Percentiles rank a stretch among this genome's conserved stretches.
phyloP scores from a whole-genome alignment of 192 early-diverging fungal genomes.

The Anaeromyces robustus region DNA sequence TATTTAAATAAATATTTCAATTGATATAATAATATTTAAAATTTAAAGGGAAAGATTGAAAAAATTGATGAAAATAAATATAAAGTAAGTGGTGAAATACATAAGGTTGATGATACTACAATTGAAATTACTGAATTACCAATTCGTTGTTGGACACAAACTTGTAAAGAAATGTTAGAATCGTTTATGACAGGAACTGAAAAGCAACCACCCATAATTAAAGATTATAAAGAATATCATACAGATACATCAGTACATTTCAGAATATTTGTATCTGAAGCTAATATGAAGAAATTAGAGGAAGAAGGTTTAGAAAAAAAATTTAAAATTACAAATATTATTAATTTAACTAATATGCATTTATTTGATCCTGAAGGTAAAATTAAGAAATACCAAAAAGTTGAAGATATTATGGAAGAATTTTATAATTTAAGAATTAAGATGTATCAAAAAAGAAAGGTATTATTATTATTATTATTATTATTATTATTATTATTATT shows the following conservation, averaged over 20 bases:
- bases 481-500: background rate
- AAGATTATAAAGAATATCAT: conserved; percentile 57
- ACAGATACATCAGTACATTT: conserved; percentile 52
- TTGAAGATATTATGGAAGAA: conserved; percentile 69
- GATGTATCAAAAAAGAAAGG: conserved; percentile 84
- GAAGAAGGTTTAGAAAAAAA: conserved; percentile 63
- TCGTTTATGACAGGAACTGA: conserved; percentile 52
- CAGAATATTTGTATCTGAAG: conserved; percentile 38
- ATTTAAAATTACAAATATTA: conserved; percentile 56
- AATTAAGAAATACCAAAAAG: conserved; percentile 57
- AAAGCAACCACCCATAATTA: conserved; percentile 49
- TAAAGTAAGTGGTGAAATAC: conserved; percentile 48
- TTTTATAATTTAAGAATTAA: conserved; percentile 73
- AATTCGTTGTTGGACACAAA: conserved; percentile 70
- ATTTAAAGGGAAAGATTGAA: conserved; percentile 46
- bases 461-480: conserved; percentile 12
- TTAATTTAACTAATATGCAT: conserved; percentile 81
- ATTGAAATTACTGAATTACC: conserved; percentile 85
- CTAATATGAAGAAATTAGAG: conserved; percentile 56
- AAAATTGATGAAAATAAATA: conserved; percentile 33
- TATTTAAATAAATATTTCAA: too few relatives aligned
- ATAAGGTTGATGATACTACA: conserved; percentile 53
- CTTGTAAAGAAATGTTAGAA: conserved; percentile 74
- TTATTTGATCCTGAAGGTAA: conserved; percentile 81
- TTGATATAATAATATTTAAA: background rate